Percentiles rank a stretch among this genome's conserved stretches.
Conservation (phyloP, 768 basidiomycete species). For the Cantharellus cinnabarinus region DNA sequence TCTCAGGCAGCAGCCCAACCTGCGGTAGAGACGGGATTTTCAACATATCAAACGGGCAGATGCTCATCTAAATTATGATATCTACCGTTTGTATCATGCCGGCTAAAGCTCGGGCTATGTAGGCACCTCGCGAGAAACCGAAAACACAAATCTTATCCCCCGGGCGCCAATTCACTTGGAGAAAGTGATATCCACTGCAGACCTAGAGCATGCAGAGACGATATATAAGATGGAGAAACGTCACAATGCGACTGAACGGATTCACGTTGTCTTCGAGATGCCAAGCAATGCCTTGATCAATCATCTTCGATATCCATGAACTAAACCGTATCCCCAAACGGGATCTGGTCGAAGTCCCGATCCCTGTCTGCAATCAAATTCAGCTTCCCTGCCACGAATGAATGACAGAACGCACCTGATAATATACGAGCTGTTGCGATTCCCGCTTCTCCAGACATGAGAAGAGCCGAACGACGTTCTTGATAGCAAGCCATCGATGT, state of each 20-base stretch:
- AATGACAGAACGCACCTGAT: slow-evolving; percentile 6
- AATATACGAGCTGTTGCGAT: slow-evolving; percentile 14
- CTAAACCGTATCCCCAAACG: neutral
- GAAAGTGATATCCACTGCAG: slow-evolving; percentile 8
- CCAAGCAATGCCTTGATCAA: slow-evolving; percentile 9
- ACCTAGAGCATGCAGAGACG: neutral
- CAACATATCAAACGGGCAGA: neutral
- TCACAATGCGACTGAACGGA: no score
- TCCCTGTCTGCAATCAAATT: neutral
- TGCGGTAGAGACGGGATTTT: neutral
- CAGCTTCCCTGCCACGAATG: neutral
- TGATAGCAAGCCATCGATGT: no score
- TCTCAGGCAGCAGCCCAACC: slow-evolving; percentile 12
- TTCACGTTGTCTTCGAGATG: slow-evolving; percentile 8
- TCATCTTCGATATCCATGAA: slow-evolving; percentile 2
- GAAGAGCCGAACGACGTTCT: slow-evolving; percentile 15
- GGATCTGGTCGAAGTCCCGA: neutral
- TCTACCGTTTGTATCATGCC: slow-evolving; percentile 14
- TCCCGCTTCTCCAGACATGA: slow-evolving; percentile 15
- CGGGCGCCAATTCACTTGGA: slow-evolving; percentile 7
- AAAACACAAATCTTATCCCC: slow-evolving; percentile 16
- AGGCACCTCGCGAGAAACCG: slow-evolving; percentile 19
- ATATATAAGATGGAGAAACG: no score
- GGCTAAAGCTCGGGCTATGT: slow-evolving; percentile 14
- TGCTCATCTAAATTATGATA: neutral